Conservation (phyloP, 2,329 filamentous ascomycete species). For the Dactylellina drechsleri region DNA sequence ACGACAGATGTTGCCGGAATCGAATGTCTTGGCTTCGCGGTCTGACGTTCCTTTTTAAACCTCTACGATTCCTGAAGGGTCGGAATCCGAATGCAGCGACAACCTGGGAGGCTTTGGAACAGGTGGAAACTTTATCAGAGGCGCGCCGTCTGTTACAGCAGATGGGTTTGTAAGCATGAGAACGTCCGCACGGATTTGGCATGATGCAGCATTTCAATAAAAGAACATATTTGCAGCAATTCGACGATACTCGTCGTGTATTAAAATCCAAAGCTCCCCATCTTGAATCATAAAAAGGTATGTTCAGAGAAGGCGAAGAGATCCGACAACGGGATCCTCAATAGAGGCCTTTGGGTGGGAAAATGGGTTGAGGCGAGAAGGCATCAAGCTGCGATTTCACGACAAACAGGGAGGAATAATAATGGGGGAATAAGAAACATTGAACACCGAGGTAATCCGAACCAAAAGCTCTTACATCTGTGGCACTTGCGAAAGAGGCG, state of each 20-base stretch:
- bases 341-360: not conserved
- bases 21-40: constrained; percentile 35
- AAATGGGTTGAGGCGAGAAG: constrained; percentile 28
- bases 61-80: constrained; percentile 12
- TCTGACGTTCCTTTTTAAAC: constrained; percentile 43
- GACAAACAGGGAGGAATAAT: not conserved
- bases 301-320: constrained; percentile 12
- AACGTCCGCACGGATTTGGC: constrained; percentile 35
- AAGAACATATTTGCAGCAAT: not conserved
- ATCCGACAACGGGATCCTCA: constrained; percentile 43
- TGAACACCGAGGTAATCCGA: not conserved
- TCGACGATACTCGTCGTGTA: not conserved
- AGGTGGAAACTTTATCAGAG: constrained; percentile 48
- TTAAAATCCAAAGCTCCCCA: constrained; percentile 8
- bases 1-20: constrained; percentile 43
- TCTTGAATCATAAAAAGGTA: no score
- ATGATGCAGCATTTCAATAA: constrained; percentile 19
- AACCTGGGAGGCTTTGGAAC: constrained; percentile 22
- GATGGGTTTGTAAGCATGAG: constrained; percentile 50
- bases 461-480: not conserved
- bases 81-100: constrained; percentile 50
- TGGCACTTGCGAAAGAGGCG: not conserved
- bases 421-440: not conserved
- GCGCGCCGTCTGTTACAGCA: constrained; percentile 20
- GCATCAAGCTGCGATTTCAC: not conserved